Percentiles rank a stretch among this genome's conserved stretches.
These are phyloP conservation scores for Rubia tinctorum DNA, from an alignment of 305 asterid species.

Conservation along the genomic window DNA sequence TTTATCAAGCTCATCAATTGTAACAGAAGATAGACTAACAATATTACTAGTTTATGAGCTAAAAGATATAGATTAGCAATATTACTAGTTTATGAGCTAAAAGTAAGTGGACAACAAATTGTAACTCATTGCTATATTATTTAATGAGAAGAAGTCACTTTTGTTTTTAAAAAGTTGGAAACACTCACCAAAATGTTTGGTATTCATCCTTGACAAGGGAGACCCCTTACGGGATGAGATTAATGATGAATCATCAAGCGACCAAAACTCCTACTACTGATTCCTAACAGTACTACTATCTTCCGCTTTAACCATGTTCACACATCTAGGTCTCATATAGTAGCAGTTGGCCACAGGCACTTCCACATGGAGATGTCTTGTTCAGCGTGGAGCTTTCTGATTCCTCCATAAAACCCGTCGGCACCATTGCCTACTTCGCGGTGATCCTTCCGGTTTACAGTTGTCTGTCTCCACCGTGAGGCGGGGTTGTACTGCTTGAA, in stretches of 20 bases:
- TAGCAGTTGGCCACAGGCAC: conserved; percentile 50
- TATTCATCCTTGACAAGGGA: too few species aligned
- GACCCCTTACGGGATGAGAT: not conserved
- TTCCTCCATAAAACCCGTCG: conserved; percentile 86
- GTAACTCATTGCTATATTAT: too few species aligned
- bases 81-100: too few species aligned
- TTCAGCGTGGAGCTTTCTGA: conserved; percentile 54
- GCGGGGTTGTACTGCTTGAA: conserved; percentile 64
- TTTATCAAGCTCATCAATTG: too few species aligned
- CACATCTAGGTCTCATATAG: not conserved
- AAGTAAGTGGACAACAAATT: too few species aligned
- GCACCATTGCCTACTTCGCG: conserved; percentile 62
- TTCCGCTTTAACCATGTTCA: not conserved
- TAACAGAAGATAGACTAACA: too few species aligned
- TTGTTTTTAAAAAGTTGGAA: not conserved
- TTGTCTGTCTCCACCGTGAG: conserved; percentile 68
- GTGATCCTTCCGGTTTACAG: conserved; percentile 50
- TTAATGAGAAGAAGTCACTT: too few species aligned
- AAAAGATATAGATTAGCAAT: too few species aligned
- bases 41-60: too few species aligned
- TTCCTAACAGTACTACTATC: not conserved
- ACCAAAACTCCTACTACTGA: not conserved
- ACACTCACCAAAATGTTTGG: not conserved
- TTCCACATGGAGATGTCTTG: conserved; percentile 68
- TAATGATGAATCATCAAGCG: not conserved